Conservation (phyloP, 306 rosid genomes). For the Medicago truncatula region DNA sequence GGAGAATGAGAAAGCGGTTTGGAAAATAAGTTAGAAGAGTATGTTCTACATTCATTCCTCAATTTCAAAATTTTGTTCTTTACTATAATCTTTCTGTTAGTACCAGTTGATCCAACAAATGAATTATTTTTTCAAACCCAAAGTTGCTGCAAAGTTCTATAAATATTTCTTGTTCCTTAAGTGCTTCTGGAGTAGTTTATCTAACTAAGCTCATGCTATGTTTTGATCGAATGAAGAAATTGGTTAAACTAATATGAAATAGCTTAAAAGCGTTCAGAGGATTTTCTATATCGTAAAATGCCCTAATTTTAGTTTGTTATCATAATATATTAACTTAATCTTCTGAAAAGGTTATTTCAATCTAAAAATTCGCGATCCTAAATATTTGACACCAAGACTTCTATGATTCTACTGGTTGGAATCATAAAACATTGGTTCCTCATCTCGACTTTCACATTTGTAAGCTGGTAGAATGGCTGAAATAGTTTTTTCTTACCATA, state of each 20-base stretch:
- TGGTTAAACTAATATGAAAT: not conserved
- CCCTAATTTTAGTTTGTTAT: not conserved
- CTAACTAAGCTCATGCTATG: too few relatives aligned
- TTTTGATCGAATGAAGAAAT: too few relatives aligned
- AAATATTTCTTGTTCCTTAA: too few relatives aligned
- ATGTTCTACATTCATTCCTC: too few relatives aligned
- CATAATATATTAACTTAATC: not conserved
- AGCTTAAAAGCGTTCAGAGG: not conserved
- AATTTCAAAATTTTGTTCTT: too few relatives aligned
- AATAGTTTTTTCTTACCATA: not conserved
- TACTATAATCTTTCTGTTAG: too few relatives aligned
- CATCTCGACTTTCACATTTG: not conserved
- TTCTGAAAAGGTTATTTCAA: not conserved
- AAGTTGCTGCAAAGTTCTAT: too few relatives aligned
- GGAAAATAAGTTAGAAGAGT: too few relatives aligned
- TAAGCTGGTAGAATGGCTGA: constrained; percentile 3
- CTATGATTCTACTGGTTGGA: not conserved
- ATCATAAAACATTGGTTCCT: not conserved
- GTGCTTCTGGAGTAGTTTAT: too few relatives aligned
- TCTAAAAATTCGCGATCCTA: not conserved
- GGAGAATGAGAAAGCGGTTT: too few relatives aligned
- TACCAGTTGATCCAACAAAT: too few relatives aligned
- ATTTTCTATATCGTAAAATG: not conserved
- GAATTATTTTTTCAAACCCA: too few relatives aligned
- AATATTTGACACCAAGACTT: not conserved